A percentile compares a stretch with the other conserved stretches of the same genome.
Evolutionary conservation across 2,329 filamentous ascomycete genomes (phyloP).

Genomic region (Chaetomiaceae sp.): DNA sequence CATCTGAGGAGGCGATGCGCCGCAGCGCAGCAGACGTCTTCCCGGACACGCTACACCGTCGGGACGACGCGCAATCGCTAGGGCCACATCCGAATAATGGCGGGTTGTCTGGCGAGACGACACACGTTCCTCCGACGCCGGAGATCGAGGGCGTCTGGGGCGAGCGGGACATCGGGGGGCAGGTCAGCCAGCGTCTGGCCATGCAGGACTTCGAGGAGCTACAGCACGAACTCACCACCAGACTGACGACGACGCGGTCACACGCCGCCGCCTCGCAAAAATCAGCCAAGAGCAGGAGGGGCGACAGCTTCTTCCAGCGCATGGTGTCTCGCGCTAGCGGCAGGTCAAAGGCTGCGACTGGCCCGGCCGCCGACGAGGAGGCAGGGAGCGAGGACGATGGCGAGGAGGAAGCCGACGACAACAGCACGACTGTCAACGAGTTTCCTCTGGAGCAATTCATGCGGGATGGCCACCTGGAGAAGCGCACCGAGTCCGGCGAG

Average conservation of each 20-base stretch:
- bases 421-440: constrained; percentile 45
- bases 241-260: constrained; percentile 12
- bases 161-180: constrained; percentile 23
- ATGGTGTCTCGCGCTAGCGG: constrained; percentile 17
- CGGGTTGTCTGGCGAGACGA: constrained; percentile 10
- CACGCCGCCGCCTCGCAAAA: constrained; percentile 14
- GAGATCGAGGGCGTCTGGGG: constrained; percentile 20
- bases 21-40: constrained; percentile 13
- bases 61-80: constrained; percentile 10
- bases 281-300: constrained; percentile 8
- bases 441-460: constrained; percentile 68
- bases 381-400: constrained; percentile 26
- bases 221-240: constrained; percentile 15
- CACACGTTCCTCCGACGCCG: constrained; percentile 9
- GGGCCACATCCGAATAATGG: not conserved
- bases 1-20: constrained; percentile 20
- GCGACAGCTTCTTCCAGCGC: constrained; percentile 17
- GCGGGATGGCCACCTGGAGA: constrained; percentile 69
- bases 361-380: constrained; percentile 27
- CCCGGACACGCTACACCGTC: constrained; percentile 19
- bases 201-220: constrained; percentile 24
- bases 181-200: constrained; percentile 19
- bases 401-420: constrained; percentile 26
- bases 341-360: not conserved
- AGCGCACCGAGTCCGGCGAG: constrained; percentile 54